A percentile compares a stretch with the other conserved stretches of the same genome.
Conservation (phyloP, 805 yeast genomes). For the Suhomyces canberraensis region DNA sequence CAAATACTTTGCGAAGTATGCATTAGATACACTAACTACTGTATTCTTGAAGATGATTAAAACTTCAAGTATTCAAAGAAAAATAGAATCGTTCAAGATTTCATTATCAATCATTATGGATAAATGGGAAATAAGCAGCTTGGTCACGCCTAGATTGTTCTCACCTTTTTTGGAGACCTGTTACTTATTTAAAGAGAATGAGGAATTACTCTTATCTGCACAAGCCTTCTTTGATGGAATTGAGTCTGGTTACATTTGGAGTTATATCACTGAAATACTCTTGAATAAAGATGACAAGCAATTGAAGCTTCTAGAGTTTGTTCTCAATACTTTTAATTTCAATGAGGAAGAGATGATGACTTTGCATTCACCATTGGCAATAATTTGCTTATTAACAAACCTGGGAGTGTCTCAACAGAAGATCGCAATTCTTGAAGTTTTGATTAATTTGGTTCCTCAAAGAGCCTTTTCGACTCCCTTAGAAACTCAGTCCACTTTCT, state of each 20-base stretch:
- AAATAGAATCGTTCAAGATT: constrained; percentile 57
- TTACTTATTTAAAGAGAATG: constrained; percentile 22
- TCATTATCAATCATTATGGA: constrained; percentile 73
- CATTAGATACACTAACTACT: constrained; percentile 44
- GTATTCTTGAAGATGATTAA: constrained; percentile 53
- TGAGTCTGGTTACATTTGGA: constrained; percentile 79
- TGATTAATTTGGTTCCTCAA: constrained; percentile 59
- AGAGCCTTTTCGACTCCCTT: constrained; percentile 43
- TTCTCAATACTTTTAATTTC: constrained; percentile 64
- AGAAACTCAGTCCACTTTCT: not conserved
- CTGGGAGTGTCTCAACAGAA: constrained; percentile 21
- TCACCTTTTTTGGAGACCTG: constrained; percentile 59
- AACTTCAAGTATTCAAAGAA: constrained; percentile 27
- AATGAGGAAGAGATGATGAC: constrained; percentile 84
- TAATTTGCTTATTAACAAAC: constrained; percentile 45
- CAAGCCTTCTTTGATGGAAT: constrained; percentile 79
- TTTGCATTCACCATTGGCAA: constrained; percentile 69
- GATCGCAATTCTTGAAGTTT: constrained; percentile 36
- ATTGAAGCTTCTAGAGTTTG: constrained; percentile 52
- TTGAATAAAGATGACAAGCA: constrained; percentile 23
- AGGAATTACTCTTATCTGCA: constrained; percentile 55
- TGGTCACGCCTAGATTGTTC: constrained; percentile 66
- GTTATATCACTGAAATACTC: constrained; percentile 45
- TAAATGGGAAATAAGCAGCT: constrained; percentile 89
- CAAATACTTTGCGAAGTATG: constrained; percentile 60